Evolutionary conservation across 345 rosid genomes (phyloP), one percentile per base, ranked within the genome.

Genomic region (Salix dunnii): DNA sequence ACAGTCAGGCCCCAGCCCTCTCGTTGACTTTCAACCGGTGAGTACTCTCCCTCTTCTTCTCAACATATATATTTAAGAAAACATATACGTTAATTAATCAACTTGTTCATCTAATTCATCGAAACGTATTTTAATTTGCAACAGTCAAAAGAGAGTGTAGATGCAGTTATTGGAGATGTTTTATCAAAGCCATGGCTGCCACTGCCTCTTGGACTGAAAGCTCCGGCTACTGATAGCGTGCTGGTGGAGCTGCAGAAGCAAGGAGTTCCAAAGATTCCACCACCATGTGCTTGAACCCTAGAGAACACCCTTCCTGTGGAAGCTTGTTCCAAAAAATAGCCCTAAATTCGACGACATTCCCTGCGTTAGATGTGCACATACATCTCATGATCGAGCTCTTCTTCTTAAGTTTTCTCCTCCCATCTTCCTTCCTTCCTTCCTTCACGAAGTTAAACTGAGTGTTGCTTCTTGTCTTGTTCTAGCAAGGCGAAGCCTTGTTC

Each of bases 131-230:
- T 63, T 33, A 33, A 33, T 33, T 4, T 68, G 73, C 31, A 69
- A 76, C 88, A 92, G 91, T 88, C 94, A 18, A 89, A 83, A 7
- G 97, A 95, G 86, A 91, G 88, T 75, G 83, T 88, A 38, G 94
- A 95, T 40, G 91, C 88, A 13, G 91, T 89, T 42, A 85, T 93
- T 2, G 92, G 84, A 79, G 98, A 91, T 81, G 97, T 85, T 74
- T 81, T 95, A 78, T 71, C 88, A 5, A 91, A 95, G 75, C 96
- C 97, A 76, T 87, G 94, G 94, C 85, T 82, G 82, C 94, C 96
- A 25, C 97, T 93, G 73, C 97, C 97, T 63, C 87, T 95, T 0
- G 92, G 93, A 27, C 81, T 91, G 23, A 91, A 90, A 76, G 91
- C 97, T 23, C 99, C 91, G 7, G 88, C 99, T 1, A 33, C 83